A percentile compares a stretch with the other conserved stretches of the same genome.
Evolutionary conservation across 2,329 filamentous ascomycete genomes (phyloP).

Genomic region (Arthrobotrys entomopaga): DNA sequence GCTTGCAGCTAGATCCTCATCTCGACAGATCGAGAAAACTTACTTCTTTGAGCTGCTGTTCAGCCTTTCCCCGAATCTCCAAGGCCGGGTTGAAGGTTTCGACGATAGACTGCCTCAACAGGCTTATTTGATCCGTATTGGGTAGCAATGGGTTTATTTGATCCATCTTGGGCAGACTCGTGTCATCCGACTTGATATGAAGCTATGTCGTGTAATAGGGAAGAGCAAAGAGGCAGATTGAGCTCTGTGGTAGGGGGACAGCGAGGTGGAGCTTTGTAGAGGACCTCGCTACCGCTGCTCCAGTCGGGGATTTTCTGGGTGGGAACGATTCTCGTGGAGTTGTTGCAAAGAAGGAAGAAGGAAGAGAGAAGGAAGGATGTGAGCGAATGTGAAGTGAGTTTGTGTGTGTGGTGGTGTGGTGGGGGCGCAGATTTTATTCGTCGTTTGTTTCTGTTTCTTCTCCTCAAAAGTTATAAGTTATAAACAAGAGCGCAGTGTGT

Average conservation of each 20-base stretch:
- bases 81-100: constrained; percentile 79
- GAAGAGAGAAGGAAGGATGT: no score
- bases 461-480: no score
- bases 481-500: no score
- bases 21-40: constrained; percentile 59
- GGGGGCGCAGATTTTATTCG: constrained; percentile 50
- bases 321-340: constrained; percentile 46
- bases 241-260: constrained; percentile 14
- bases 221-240: constrained; percentile 18
- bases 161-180: constrained; percentile 43
- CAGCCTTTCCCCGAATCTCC: constrained; percentile 78
- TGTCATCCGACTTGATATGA: constrained; percentile 41
- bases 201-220: constrained; percentile 33
- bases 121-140: constrained; percentile 52
- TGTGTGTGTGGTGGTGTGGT: constrained; percentile 24
- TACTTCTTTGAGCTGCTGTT: constrained; percentile 84
- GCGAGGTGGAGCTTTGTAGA: constrained; percentile 26
- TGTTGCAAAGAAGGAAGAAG: neutral
- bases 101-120: constrained; percentile 75
- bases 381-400: no score
- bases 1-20: neutral
- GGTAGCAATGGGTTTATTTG: constrained; percentile 48
- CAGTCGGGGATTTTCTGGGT: constrained; percentile 19
- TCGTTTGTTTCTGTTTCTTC: no score
- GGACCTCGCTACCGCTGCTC: constrained; percentile 15